Conservation (phyloP, 345 rosid species). For the Acer negundo region DNA sequence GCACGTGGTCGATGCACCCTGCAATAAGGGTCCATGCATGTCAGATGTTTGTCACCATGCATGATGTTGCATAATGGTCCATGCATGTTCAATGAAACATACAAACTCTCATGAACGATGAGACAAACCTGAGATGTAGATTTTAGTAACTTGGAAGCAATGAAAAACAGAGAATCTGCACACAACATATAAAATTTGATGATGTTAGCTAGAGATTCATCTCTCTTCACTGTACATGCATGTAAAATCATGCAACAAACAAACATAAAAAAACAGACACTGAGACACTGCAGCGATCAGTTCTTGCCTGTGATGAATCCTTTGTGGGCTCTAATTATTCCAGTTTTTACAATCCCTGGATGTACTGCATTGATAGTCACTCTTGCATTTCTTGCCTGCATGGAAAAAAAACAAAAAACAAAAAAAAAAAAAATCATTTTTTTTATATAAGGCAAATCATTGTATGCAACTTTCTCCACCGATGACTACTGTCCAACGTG, state of each 20-base stretch:
- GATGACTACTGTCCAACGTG: too few relatives aligned
- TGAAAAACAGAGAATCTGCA: conserved; percentile 90
- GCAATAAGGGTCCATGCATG: not conserved
- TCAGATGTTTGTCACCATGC: not conserved
- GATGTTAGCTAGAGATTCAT: not conserved
- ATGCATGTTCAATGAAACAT: too few relatives aligned
- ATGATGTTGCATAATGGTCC: too few relatives aligned
- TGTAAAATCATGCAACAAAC: too few relatives aligned
- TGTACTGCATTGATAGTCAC: conserved; percentile 91
- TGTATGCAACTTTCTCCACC: not conserved
- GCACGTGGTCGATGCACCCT: conserved; percentile 98
- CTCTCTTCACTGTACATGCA: not conserved
- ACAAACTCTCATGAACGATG: conserved; percentile 2
- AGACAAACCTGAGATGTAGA: conserved; percentile 64
- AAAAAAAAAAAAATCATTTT: too few relatives aligned
- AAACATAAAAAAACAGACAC: not conserved
- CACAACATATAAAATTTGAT: not conserved
- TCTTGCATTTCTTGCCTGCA: conserved; percentile 76
- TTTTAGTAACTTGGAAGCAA: conserved; percentile 88
- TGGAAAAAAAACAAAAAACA: not conserved
- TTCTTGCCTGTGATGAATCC: conserved; percentile 73
- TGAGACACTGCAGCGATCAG: not conserved
- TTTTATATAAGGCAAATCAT: not conserved
- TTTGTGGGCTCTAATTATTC: conserved; percentile 83
- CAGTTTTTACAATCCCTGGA: conserved; percentile 95